Conservation (phyloP, 345 rosid species). For the Salix exigua region DNA sequence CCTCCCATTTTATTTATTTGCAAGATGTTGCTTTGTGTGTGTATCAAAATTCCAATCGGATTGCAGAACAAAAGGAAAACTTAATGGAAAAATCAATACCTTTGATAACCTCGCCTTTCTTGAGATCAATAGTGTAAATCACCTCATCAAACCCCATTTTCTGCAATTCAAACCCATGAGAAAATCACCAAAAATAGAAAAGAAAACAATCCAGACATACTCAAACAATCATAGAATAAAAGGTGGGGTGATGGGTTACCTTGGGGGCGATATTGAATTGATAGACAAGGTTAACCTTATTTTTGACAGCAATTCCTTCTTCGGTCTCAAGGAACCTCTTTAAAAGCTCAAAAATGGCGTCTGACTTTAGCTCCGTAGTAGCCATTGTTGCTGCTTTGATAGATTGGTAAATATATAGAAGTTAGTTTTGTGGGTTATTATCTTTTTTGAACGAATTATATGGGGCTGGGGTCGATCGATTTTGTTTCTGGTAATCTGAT, state of each 20-base stretch:
- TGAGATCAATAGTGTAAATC: slow-evolving; percentile 68
- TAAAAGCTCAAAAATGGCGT: slow-evolving; percentile 62
- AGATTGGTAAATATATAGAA: background rate
- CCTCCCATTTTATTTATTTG: background rate
- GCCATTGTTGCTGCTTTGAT: slow-evolving; percentile 37
- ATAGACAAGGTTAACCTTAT: slow-evolving; percentile 80
- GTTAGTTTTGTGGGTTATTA: background rate
- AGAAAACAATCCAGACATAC: background rate
- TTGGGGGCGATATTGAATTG: slow-evolving; percentile 93
- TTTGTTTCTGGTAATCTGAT: background rate
- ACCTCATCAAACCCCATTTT: slow-evolving; percentile 90
- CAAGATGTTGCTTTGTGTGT: background rate
- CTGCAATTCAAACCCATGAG: slow-evolving; percentile 29
- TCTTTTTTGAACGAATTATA: background rate
- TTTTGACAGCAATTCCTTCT: slow-evolving; percentile 53
- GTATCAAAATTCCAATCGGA: background rate
- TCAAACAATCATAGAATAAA: background rate
- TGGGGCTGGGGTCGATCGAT: background rate
- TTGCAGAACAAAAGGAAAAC: background rate
- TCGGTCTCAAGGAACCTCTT: slow-evolving; percentile 63
- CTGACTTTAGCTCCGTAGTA: slow-evolving; percentile 57
- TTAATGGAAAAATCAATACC: slow-evolving; percentile 40
- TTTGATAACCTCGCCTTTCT: slow-evolving; percentile 83
- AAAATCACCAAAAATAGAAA: background rate
- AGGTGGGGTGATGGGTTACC: slow-evolving; percentile 25